Conservation (phyloP, 2,329 filamentous ascomycete genomes). For the Passalora sequoiae region DNA sequence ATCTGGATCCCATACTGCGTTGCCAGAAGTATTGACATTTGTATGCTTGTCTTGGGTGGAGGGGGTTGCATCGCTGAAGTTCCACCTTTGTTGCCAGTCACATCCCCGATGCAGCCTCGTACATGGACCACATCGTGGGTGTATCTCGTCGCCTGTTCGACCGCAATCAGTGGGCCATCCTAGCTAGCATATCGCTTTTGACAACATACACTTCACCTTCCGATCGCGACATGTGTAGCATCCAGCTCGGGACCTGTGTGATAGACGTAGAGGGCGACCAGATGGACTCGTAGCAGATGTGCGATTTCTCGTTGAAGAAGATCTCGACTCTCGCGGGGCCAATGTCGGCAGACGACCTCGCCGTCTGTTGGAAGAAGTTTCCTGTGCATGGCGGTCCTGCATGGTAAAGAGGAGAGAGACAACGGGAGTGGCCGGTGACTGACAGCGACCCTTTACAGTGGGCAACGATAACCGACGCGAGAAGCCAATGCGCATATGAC, state of each 20-base stretch:
- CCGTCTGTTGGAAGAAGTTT: constrained; percentile 14
- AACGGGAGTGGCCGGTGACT: constrained; percentile 9
- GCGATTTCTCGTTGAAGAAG: constrained; percentile 23
- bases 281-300: constrained; percentile 13
- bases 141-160: constrained; percentile 4
- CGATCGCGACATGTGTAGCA: constrained; percentile 43
- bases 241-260: constrained; percentile 50
- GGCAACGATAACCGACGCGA: constrained; percentile 18
- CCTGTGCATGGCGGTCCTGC: constrained; percentile 17
- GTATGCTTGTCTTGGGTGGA: constrained; percentile 31
- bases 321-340: constrained; percentile 26
- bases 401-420: constrained; percentile 9
- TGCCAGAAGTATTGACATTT: constrained; percentile 48
- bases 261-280: constrained; percentile 39
- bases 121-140: constrained; percentile 42
- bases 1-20: constrained; percentile 49
- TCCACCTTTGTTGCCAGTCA: constrained; percentile 52
- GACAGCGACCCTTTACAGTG: background rate
- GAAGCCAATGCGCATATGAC: constrained; percentile 13
- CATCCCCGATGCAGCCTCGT: constrained; percentile 52
- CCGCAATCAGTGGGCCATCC: background rate
- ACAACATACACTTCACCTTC: constrained; percentile 46
- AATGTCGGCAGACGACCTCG: constrained; percentile 33
- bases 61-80: constrained; percentile 35
- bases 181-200: constrained; percentile 15